These are phyloP conservation scores for Sphaceloma murrayae DNA, from an alignment of 2,329 filamentous ascomycete genomes.

Conservation along the genomic window DNA sequence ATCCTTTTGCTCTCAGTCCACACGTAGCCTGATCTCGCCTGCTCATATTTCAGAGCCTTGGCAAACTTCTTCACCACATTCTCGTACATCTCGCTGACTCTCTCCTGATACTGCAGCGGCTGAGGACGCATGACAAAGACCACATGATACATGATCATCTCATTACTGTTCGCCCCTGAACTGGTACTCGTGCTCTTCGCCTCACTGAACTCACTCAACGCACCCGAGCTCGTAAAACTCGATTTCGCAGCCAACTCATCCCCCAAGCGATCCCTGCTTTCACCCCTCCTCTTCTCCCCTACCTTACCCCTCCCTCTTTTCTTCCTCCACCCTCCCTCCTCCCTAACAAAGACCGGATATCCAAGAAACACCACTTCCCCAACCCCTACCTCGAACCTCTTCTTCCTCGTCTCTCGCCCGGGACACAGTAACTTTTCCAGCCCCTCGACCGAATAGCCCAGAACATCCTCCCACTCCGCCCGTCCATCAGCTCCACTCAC, in stretches of 20 bases:
- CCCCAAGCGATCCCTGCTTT: slow-evolving; percentile 1
- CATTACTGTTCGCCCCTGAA: slow-evolving; percentile 32
- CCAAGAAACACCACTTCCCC: slow-evolving; percentile 73
- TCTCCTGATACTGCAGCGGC: slow-evolving; percentile 61
- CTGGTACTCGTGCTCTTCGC: slow-evolving; percentile 22
- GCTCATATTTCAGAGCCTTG: slow-evolving; percentile 85
- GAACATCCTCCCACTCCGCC: slow-evolving; percentile 55
- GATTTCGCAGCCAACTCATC: slow-evolving; percentile 4
- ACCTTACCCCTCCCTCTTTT: slow-evolving; percentile 14
- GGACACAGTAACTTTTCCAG: slow-evolving; percentile 74
- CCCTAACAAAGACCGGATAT: slow-evolving; percentile 71
- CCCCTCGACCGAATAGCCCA: slow-evolving; percentile 65
- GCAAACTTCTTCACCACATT: slow-evolving; percentile 88
- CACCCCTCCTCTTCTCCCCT: neutral
- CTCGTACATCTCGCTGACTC: slow-evolving; percentile 71
- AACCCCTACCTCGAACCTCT: slow-evolving; percentile 69
- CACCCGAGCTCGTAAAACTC: slow-evolving; percentile 8
- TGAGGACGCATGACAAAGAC: slow-evolving; percentile 84
- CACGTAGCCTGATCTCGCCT: slow-evolving; percentile 81
- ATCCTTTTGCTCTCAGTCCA: slow-evolving; percentile 85
- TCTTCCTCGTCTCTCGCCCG: slow-evolving; percentile 66
- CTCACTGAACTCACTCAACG: slow-evolving; percentile 10
- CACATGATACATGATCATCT: slow-evolving; percentile 97
- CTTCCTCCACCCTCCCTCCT: slow-evolving; percentile 65
- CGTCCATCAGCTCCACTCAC: slow-evolving; percentile 13